These are phyloP conservation scores for Hyphopichia buzzinii DNA, from an alignment of 1,139 yeast genomes.

Conservation along the genomic window DNA sequence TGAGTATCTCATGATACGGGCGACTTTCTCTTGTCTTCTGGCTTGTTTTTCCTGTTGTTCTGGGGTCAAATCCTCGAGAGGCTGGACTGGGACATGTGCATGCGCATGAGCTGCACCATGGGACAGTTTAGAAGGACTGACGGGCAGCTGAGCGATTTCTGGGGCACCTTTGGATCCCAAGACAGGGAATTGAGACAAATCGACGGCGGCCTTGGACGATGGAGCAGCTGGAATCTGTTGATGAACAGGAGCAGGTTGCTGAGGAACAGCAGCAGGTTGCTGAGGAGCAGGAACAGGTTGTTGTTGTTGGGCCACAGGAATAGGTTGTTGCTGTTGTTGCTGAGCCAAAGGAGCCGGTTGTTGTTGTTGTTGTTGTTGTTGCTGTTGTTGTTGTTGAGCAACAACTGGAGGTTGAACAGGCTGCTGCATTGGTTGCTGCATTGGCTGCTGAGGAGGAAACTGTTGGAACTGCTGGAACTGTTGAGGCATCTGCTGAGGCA, in stretches of 20 bases:
- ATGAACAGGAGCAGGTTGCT: constrained; percentile 8
- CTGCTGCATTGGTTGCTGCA: constrained; percentile 16
- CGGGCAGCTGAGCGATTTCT: constrained; percentile 4
- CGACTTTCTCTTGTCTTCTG: constrained; percentile 75
- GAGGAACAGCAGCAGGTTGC: constrained; percentile 14
- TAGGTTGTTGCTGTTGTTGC: constrained; percentile 14
- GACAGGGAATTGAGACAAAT: constrained; percentile 50
- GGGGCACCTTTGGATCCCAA: constrained; percentile 43
- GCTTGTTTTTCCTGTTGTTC: constrained; percentile 56
- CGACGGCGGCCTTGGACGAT: constrained; percentile 20
- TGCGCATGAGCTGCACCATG: constrained; percentile 7
- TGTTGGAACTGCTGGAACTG: constrained; percentile 16
- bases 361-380: constrained; percentile 13
- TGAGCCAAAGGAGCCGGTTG: constrained; percentile 8
- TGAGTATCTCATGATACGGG: constrained; percentile 75
- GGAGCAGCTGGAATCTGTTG: neutral
- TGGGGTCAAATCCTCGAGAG: constrained; percentile 36
- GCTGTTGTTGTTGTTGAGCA: constrained; percentile 17
- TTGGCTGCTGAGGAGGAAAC: constrained; percentile 13
- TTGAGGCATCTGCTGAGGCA: constrained; percentile 11
- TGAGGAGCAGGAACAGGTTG: constrained; percentile 15
- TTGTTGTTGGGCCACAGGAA: constrained; percentile 14
- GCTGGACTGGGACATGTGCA: constrained; percentile 1
- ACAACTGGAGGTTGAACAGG: constrained; percentile 24
- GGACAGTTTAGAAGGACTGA: constrained; percentile 9